Conservation (phyloP, 208 protist genomes). For the Blastocrithidia nonstop region DNA sequence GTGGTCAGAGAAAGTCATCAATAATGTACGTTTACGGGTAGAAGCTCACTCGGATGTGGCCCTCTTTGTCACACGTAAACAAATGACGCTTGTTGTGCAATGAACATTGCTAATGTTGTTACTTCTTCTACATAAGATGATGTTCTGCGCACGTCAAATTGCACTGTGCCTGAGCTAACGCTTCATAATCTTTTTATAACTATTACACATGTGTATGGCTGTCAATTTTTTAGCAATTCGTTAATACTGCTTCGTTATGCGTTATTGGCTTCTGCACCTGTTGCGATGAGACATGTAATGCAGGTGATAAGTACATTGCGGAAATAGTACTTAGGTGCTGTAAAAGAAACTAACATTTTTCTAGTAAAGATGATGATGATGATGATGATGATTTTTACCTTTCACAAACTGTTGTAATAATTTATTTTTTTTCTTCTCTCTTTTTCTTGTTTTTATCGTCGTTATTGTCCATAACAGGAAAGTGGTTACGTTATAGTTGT, state of each 20-base stretch:
- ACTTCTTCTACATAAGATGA: no score
- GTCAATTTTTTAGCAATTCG: no score
- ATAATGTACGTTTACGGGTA: slow-evolving; percentile 68
- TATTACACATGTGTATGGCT: no score
- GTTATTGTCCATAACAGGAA: background rate
- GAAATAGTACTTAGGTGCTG: slow-evolving; percentile 81
- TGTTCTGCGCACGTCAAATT: no score
- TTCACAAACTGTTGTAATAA: no score
- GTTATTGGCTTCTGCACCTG: slow-evolving; percentile 7
- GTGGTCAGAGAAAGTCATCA: slow-evolving; percentile 71
- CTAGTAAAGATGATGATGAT: no score
- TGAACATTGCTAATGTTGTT: background rate
- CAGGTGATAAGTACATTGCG: slow-evolving; percentile 34
- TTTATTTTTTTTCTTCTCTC: no score
- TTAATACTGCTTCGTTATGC: no score
- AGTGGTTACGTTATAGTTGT: no score
- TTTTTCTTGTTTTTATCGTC: background rate
- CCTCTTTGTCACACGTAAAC: slow-evolving; percentile 75
- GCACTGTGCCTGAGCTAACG: no score
- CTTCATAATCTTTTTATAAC: no score
- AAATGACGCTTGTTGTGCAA: slow-evolving; percentile 3
- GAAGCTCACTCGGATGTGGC: slow-evolving; percentile 57
- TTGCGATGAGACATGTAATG: slow-evolving; percentile 20
- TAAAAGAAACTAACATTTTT: slow-evolving; percentile 65
- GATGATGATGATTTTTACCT: no score